phyloP scores from a whole-genome alignment of 176 grass and related monocot genomes.

The Coix lacrymajobi region DNA sequence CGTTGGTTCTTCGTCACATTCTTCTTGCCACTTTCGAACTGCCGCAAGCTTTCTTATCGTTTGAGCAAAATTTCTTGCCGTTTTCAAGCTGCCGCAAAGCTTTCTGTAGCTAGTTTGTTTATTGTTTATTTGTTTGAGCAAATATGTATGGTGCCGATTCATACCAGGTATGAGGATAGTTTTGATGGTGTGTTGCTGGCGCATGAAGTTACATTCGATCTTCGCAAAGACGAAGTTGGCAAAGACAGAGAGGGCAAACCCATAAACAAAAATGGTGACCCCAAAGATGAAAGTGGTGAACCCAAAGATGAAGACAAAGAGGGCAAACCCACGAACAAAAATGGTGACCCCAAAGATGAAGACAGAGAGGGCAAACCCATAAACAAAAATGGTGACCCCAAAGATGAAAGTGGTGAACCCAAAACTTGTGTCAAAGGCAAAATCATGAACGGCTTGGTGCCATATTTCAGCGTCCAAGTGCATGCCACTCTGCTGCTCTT shows the following conservation, averaged over 20 bases:
- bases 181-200: constrained; percentile 74
- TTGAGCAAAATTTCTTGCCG: background rate
- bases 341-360: too few relatives aligned
- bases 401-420: too few relatives aligned
- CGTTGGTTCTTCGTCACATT: background rate
- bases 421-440: constrained; percentile 30
- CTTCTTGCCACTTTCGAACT: background rate
- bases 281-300: background rate
- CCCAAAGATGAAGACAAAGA: too few relatives aligned
- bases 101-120: background rate
- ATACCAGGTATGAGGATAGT: constrained; percentile 61
- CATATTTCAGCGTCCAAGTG: constrained; percentile 54
- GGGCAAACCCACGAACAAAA: too few relatives aligned
- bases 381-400: too few relatives aligned
- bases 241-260: background rate
- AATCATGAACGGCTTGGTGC: constrained; percentile 62
- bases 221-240: background rate
- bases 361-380: too few relatives aligned
- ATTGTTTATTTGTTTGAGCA: background rate
- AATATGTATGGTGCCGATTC: background rate
- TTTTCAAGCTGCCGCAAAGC: background rate
- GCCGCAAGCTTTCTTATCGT: background rate
- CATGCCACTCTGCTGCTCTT: constrained; percentile 59
- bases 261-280: background rate
- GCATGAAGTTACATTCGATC: constrained; percentile 21